Percentiles rank a stretch among this genome's conserved stretches.
Evolutionary conservation across 148 eudicot genomes (phyloP).

Genomic region (Limonium bicolor): DNA sequence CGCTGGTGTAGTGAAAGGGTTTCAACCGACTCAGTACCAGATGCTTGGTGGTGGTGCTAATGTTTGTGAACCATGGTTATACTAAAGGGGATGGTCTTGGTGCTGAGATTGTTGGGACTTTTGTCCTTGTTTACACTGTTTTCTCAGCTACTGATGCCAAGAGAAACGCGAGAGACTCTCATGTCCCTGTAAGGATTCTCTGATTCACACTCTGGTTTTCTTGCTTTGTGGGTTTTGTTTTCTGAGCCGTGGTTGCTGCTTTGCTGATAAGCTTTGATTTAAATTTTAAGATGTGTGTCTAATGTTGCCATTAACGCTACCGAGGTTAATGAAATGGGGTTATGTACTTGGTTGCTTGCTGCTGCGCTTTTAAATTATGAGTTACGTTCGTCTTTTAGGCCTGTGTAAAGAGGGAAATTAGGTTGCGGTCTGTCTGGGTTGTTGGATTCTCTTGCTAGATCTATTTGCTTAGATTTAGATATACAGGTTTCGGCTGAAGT

Average conservation of each 20-base stretch:
- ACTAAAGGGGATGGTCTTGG: constrained; percentile 38
- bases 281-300: no score
- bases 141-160: constrained; percentile 42
- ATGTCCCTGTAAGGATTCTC: constrained; percentile 27
- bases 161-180: constrained; percentile 38
- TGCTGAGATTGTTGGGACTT: constrained; percentile 34
- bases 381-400: no score
- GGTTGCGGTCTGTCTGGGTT: no score
- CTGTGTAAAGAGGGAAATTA: no score
- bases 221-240: not conserved
- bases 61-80: constrained; percentile 28
- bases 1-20: constrained; percentile 33
- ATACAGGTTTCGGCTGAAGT: no score
- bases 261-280: no score
- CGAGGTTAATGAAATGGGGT: no score
- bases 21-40: constrained; percentile 18
- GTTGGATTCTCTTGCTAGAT: no score
- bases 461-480: no score
- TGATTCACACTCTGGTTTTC: not conserved
- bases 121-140: constrained; percentile 28
- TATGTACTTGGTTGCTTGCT: no score
- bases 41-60: constrained; percentile 33
- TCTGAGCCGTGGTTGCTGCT: not conserved
- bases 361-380: no score
- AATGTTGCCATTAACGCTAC: no score